Evolutionary conservation across 192 early-diverging fungal species (phyloP).

Genomic region (Coemansia sp.): DNA sequence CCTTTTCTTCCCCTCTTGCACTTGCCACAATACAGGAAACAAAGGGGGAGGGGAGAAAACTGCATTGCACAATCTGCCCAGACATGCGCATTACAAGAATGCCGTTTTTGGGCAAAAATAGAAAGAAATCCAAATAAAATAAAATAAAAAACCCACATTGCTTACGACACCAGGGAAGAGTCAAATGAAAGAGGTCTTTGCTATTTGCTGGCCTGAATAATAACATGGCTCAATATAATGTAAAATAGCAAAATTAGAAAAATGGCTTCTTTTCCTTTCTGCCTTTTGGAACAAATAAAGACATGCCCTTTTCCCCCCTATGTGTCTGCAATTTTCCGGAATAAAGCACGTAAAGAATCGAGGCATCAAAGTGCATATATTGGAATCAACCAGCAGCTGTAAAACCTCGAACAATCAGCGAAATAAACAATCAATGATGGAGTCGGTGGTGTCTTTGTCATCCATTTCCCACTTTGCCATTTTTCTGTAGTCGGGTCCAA

Average conservation of each 20-base stretch:
- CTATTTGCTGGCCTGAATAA: too few species aligned
- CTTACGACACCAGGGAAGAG: too few species aligned
- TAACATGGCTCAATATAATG: too few species aligned
- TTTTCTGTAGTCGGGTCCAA: too few species aligned
- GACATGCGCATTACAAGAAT: not conserved
- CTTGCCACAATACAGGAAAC: conserved; percentile 4
- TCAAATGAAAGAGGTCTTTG: too few species aligned
- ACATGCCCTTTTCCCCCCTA: not conserved
- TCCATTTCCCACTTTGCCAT: not conserved
- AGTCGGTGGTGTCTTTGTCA: not conserved
- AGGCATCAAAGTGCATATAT: conserved; percentile 7
- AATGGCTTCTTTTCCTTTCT: not conserved
- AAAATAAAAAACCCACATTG: not conserved
- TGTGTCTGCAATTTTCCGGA: not conserved
- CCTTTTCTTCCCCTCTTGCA: not conserved
- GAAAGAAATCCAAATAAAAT: not conserved
- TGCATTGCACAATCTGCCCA: too few species aligned
- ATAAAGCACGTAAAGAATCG: not conserved
- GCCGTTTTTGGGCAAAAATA: not conserved
- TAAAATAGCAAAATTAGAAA: not conserved
- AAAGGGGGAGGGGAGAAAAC: too few species aligned
- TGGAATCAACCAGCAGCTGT: not conserved
- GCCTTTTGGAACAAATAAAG: not conserved
- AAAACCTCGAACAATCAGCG: too few species aligned
- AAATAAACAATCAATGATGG: too few species aligned